Evolutionary conservation across 495 filamentous ascomycete species (phyloP).

Genomic region (Margaritispora aquatica): DNA sequence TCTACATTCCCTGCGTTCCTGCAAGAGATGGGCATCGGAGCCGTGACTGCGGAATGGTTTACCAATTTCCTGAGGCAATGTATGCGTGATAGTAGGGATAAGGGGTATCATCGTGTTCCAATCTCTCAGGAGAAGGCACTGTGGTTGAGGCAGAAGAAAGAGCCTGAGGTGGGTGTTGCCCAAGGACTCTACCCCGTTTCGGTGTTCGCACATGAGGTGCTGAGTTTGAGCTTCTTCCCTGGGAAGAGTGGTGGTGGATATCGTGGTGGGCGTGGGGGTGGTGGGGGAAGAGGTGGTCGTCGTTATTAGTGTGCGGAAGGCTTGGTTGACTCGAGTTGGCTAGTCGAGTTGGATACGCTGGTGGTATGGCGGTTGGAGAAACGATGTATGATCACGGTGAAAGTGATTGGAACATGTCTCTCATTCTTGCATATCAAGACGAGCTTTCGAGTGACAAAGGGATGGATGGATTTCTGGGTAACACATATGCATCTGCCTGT

Average conservation of each 20-base stretch:
- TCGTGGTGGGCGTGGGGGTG: neutral
- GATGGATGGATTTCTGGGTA: too few species aligned
- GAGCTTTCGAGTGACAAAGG: too few species aligned
- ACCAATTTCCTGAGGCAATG: constrained; percentile 32
- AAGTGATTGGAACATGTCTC: too few species aligned
- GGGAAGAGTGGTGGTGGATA: neutral
- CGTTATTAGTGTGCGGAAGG: neutral
- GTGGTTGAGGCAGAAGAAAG: constrained; percentile 19
- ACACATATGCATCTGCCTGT: too few species aligned
- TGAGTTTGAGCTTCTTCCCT: constrained; percentile 5
- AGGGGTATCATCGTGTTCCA: constrained; percentile 35
- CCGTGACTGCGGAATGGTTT: constrained; percentile 27
- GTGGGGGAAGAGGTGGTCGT: neutral
- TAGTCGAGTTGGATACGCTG: too few species aligned
- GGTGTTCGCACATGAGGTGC: neutral
- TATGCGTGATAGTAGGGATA: constrained; percentile 31
- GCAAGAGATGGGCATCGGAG: constrained; percentile 32
- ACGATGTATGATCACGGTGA: too few species aligned
- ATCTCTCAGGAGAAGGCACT: constrained; percentile 26
- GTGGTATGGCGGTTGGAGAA: too few species aligned
- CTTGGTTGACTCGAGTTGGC: too few species aligned
- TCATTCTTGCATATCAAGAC: too few species aligned
- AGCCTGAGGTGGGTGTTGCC: constrained; percentile 24
- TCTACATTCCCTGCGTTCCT: constrained; percentile 38
- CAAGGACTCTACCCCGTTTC: neutral